phyloP scores from a whole-genome alignment of 805 yeast species.

The Blastobotrys terrestris region DNA sequence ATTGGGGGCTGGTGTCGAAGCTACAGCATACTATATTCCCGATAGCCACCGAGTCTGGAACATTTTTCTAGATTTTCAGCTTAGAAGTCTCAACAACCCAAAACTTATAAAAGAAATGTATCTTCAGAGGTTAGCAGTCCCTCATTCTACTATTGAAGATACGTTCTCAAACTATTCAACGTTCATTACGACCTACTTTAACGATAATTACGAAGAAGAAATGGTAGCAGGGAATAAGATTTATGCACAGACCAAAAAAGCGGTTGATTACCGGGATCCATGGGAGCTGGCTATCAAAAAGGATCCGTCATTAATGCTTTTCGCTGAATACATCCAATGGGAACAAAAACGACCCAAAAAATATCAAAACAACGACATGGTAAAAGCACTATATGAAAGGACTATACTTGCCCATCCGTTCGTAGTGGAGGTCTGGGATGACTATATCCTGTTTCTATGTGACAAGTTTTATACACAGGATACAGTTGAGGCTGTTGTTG shows the following conservation, averaged over 20 bases:
- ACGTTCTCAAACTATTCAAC: conserved; percentile 27
- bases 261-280: conserved; percentile 8
- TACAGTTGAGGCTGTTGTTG: conserved; percentile 8
- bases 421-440: conserved; percentile 25
- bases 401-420: conserved; percentile 14
- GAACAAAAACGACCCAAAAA: conserved; percentile 19
- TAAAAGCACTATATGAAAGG: conserved; percentile 25
- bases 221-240: conserved; percentile 22
- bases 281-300: conserved; percentile 18
- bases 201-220: conserved; percentile 23
- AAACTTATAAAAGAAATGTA: conserved; percentile 10
- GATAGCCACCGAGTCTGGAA: conserved; percentile 21
- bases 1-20: conserved; percentile 15
- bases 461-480: conserved; percentile 11
- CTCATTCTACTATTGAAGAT: conserved; percentile 21
- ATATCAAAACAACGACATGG: conserved; percentile 10
- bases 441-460: conserved; percentile 22
- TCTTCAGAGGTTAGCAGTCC: conserved; percentile 21
- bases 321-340: conserved; percentile 24
- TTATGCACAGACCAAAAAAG: conserved; percentile 12
- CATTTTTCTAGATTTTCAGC: conserved; percentile 14
- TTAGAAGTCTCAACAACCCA: conserved; percentile 1
- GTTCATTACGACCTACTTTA: conserved; percentile 21
- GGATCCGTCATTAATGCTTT: conserved; percentile 13
- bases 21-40: conserved; percentile 14